Base-by-base conservation (phyloP, 768 basidiomycete genomes). In the Suillus sp. region DNA sequence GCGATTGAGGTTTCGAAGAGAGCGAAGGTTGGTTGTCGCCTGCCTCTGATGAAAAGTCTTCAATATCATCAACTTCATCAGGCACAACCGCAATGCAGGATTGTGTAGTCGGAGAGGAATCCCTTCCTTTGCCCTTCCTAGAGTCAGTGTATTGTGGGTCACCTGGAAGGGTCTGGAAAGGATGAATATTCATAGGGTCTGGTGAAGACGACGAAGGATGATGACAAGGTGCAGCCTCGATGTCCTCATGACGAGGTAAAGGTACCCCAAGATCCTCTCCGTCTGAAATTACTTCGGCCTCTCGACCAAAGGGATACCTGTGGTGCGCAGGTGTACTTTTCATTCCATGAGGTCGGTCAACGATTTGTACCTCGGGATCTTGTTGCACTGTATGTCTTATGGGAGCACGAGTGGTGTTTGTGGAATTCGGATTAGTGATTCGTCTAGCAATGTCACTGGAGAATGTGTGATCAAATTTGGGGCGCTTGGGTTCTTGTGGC, bases 311-410 rank as follows among this genome's bases (percentile, higher is more conserved):
- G n/a, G 56, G 38, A 37, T 56, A 11, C 42, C 18, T 53, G 35
- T 27, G 30, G 22, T 57, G 34, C 51, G 60, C 51, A 10, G 13
- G 54, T 18, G 40, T 63, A 38, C 27, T 47, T 37, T 45, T 62
- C 27, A 38, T 35, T 22, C 48, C 7, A 32, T 30, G 47, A 51
- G 64, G 62, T 8, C 54, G 45, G 37, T 64, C 56, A 27, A 68
- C 59, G 25, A 63, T 60, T 60, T 71, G 74, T 22, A 77, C 48
- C 38, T 73, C 76, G 11, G 65, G 35, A 54, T 73, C 71, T 16
- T 51, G 2, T 56, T 40, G 38, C 38, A 27, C 38, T 40, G 25
- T 13, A 40, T 30, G 11, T 42, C 51, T 58, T 5, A 61, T 65
- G 14, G 66, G 59, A 4, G 63, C 54, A 35, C 60, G 38, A 2